These are phyloP conservation scores for Camellia japonica DNA, from an alignment of 148 eudicot species.

Conservation along the genomic window DNA sequence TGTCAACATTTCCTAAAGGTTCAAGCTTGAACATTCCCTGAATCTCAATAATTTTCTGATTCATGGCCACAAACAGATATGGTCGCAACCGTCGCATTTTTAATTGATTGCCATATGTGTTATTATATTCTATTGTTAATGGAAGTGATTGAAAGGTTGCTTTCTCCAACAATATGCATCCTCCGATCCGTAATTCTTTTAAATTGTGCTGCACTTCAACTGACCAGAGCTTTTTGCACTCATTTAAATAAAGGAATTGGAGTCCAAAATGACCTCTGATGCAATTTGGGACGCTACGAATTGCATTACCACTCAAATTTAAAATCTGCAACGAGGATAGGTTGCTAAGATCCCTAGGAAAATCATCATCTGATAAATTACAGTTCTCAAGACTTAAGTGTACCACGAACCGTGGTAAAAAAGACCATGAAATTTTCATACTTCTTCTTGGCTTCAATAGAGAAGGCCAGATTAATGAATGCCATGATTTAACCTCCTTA, in stretches of 20 bases:
- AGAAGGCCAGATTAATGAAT: neutral
- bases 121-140: too few species aligned
- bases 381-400: neutral
- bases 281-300: neutral
- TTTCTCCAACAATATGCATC: neutral
- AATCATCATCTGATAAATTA: neutral
- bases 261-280: neutral
- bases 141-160: neutral
- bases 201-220: neutral
- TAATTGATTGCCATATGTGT: too few species aligned
- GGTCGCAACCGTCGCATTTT: too few species aligned
- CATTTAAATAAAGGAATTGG: neutral
- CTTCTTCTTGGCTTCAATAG: neutral
- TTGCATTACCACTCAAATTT: neutral
- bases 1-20: neutral
- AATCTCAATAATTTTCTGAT: neutral
- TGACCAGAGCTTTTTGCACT: neutral
- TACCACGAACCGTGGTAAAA: neutral
- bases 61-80: too few species aligned
- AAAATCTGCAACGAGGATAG: neutral
- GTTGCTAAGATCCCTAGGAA: neutral
- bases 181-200: rapidly evolving
- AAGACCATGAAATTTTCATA: neutral
- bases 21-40: neutral
- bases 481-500: neutral